Conservation (phyloP, 1,284 basidiomycete species). For the Ustilago hordei region DNA sequence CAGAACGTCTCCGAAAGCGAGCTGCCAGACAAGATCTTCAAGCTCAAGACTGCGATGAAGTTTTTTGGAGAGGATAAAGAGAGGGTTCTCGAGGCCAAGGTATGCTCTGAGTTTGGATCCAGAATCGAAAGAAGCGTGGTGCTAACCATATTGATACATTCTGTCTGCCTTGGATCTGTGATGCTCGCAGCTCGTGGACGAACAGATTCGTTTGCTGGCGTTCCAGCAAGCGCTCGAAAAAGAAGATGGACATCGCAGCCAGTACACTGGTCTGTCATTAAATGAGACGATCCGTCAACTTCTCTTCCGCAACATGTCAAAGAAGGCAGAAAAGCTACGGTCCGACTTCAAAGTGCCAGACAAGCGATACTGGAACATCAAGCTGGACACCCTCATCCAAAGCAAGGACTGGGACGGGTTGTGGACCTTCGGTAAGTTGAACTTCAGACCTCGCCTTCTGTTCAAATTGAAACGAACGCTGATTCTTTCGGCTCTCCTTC, state of each 20-base stretch:
- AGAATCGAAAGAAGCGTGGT: neutral
- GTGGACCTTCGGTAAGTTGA: slow-evolving; percentile 49
- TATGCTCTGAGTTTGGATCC: slow-evolving; percentile 63
- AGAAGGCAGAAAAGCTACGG: slow-evolving; percentile 64
- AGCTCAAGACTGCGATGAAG: slow-evolving; percentile 85
- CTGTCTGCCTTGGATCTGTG: neutral
- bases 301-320: slow-evolving; percentile 54
- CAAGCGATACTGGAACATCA: slow-evolving; percentile 59
- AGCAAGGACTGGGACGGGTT: slow-evolving; percentile 57
- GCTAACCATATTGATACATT: neutral
- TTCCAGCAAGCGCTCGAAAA: slow-evolving; percentile 88
- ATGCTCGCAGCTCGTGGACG: slow-evolving; percentile 84
- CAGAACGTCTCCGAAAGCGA: slow-evolving; percentile 24
- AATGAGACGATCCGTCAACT: slow-evolving; percentile 62
- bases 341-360: slow-evolving; percentile 65
- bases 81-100: slow-evolving; percentile 87
- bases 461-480: neutral
- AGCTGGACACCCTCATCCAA: slow-evolving; percentile 48
- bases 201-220: slow-evolving; percentile 80
- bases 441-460: too few relatives aligned
- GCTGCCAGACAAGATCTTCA: slow-evolving; percentile 74
- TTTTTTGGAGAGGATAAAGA: slow-evolving; percentile 96
- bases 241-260: slow-evolving; percentile 76
- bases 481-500: neutral
- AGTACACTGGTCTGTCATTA: slow-evolving; percentile 52